Base-by-base conservation (phyloP, 495 filamentous ascomycete genomes). In the Diplogelasinospora grovesii region DNA sequence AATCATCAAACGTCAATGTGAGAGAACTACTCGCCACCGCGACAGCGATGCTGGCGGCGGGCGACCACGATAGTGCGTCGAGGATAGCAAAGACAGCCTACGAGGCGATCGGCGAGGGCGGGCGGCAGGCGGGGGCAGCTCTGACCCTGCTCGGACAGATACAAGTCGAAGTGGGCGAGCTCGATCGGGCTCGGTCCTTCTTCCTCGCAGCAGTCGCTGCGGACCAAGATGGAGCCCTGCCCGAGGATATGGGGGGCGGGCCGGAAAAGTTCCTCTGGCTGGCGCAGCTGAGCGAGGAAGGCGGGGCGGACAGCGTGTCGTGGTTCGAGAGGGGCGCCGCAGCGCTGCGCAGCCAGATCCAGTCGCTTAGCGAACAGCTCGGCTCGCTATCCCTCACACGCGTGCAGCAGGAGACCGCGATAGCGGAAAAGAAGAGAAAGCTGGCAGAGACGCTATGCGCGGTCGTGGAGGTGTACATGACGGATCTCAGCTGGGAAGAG, bases 401-500 rank as follows among this genome's bases (percentile, higher is more conserved):
- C 31, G 69, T 71, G 15, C 61, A 77, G 39, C 59, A 70, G 43
- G 52, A 57, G 26, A 48, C 62, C 7, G 37, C 62, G 13, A 43
- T 80, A 18, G 72, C 70, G 14, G 83, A 92, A 54, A 85, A 89
- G 65, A 79, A 79, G 54, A 68, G 61, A 34, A 88, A 90, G 57
- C 64, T 97, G 25, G 85, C 86, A 1, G 85, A 81, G 46, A 86
- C 89, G 4, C 71, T 99, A 20, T 97, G 93, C 61, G 85, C 82
- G 2, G 80, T 95, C 39, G 78, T 84, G 0, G 93, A 99, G 61
- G 83, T 96, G 22, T 97, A 95, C 59, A 99, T 99, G 93, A 97
- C 89, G 21, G 93, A 99, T 68, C 73, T 99, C 46, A 70, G 84
- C 18, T 94, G 86, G 85, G 87, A 93, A 59, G 79, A 81, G 33